A percentile compares a stretch with the other conserved stretches of the same genome.
Conservation (phyloP, 1,139 yeast genomes). For the Sugiyamaella grinbergsii region DNA sequence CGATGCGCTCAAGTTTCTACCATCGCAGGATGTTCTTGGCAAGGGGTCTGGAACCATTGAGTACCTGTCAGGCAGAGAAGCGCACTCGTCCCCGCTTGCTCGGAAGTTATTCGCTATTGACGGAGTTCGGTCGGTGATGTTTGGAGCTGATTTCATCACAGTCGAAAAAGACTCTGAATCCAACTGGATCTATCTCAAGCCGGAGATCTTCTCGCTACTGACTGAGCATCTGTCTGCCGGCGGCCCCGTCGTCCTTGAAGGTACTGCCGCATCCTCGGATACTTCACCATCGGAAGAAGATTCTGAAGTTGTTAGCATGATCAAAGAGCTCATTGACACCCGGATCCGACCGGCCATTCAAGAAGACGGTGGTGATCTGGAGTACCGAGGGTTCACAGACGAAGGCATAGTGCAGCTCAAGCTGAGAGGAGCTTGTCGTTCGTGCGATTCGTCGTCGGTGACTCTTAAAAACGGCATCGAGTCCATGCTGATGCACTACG, state of each 20-base stretch:
- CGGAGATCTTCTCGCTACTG: constrained; percentile 81
- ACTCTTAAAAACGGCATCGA: constrained; percentile 82
- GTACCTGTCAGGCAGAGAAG: constrained; percentile 68
- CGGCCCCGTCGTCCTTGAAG: constrained; percentile 51
- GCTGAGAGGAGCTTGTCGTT: constrained; percentile 80
- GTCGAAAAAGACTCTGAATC: constrained; percentile 64
- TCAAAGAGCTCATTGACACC: constrained; percentile 89
- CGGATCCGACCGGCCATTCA: constrained; percentile 87
- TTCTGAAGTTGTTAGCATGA: constrained; percentile 81
- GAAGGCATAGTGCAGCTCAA: constrained; percentile 75
- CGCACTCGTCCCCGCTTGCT: constrained; percentile 81
- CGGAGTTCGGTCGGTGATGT: constrained; percentile 85
- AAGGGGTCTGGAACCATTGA: constrained; percentile 54
- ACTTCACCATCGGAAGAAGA: constrained; percentile 59
- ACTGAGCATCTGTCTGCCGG: constrained; percentile 86
- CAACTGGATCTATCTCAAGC: constrained; percentile 78
- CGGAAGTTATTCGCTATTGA: constrained; percentile 74
- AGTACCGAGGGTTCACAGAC: constrained; percentile 64
- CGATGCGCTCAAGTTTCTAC: constrained; percentile 86
- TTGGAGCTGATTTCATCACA: constrained; percentile 85
- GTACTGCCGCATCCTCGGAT: constrained; percentile 53
- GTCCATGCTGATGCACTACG: constrained; percentile 79
- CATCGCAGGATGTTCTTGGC: constrained; percentile 62
- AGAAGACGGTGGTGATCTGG: constrained; percentile 85
- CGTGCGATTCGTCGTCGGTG: constrained; percentile 75